Base-by-base conservation (phyloP, 2,329 filamentous ascomycete species). In the Paracamarosporium sp. region DNA sequence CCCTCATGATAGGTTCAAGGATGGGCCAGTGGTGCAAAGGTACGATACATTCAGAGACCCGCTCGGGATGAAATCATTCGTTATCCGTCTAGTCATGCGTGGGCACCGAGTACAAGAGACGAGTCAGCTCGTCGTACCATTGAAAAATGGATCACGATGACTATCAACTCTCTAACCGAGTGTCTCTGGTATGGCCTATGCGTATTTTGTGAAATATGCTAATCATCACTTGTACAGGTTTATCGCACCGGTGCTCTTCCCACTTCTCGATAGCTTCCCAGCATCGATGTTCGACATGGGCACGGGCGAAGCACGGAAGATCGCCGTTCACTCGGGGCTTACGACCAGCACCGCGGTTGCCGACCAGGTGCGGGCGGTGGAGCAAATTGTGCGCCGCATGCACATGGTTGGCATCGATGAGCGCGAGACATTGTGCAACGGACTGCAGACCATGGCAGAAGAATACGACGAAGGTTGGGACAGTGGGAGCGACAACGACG, bases 401-500 rank as follows among this genome's bases (percentile, higher is more conserved):
- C 85, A 88, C 60, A 82, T 86, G 11, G 82, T 93, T 15, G 81
- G 83, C 0, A 67, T 94, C 3, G 92, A 96, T 58, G 93, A 98
- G 70, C 85, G 94, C 40, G 95, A 99, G 77, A 82, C 83, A 2
- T 81, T 98, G n/a, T 86, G 87, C 44, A 95, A 96, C 70, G 88
- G 90, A 12, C 81, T 99, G 36, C 88, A 90, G 24, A 89, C 91
- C 58, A 88, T 98, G 68, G 89, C 90, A 1, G 93, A 97, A 70
- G 91, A 91, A 58, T 98, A 97, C 74, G 88, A 92, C 65, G 91
- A 95, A 60, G 92, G 92, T 1, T 97, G 92, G 91, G 88, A 87
- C 12, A 92, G 90, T 68, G 92, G 88, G 36, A 67, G 63, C 45
- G 73, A 75, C 41, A 90, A 91, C 65, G 83, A 87, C 8, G 88